Percentiles rank a stretch among this genome's conserved stretches.
These are phyloP conservation scores for Hypoxylon sp. DNA, from an alignment of 2,329 filamentous ascomycete genomes.

Conservation along the genomic window DNA sequence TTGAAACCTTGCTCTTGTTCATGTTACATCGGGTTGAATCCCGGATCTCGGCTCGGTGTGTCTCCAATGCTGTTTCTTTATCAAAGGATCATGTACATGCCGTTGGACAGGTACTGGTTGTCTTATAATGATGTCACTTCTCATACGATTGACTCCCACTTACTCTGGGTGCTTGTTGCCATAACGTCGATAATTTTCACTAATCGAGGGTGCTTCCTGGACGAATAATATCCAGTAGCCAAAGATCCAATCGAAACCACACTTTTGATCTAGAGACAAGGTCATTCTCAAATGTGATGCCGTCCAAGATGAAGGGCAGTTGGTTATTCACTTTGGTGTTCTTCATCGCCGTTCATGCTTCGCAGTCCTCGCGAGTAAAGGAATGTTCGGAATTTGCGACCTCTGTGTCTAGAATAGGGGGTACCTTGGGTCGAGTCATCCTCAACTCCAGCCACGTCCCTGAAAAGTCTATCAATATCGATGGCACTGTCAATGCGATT, in stretches of 20 bases:
- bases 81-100: neutral
- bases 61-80: neutral
- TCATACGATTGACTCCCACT: slow-evolving; percentile 2
- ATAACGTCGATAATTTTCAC: neutral
- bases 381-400: slow-evolving; percentile 38
- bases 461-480: slow-evolving; percentile 22
- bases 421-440: slow-evolving; percentile 10
- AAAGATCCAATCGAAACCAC: neutral
- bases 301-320: slow-evolving; percentile 11
- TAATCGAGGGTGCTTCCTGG: neutral
- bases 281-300: neutral
- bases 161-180: neutral
- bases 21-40: slow-evolving; percentile 8
- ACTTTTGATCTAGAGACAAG: neutral
- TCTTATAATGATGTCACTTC: slow-evolving; percentile 8
- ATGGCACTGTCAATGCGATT: slow-evolving; percentile 21
- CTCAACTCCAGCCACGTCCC: slow-evolving; percentile 34
- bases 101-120: neutral
- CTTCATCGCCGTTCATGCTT: neutral
- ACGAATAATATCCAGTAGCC: neutral
- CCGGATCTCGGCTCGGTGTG: slow-evolving; percentile 6
- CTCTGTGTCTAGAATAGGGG: slow-evolving; percentile 13
- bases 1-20: neutral
- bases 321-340: slow-evolving; percentile 1
- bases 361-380: slow-evolving; percentile 24